phyloP scores from a whole-genome alignment of 1,139 yeast genomes.

The Yarrowia galli region DNA sequence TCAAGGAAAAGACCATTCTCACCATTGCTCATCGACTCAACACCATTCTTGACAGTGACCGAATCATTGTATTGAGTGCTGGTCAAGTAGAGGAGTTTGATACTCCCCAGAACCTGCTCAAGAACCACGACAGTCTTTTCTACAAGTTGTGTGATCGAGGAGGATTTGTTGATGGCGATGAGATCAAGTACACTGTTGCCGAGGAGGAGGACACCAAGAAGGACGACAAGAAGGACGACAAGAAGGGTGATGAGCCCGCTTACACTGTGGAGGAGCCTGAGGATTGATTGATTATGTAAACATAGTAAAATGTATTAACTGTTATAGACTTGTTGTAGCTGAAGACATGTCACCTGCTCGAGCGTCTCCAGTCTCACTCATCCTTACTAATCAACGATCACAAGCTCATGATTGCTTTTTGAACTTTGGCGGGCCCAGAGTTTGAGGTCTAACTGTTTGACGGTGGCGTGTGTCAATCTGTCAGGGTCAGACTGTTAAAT shows the following conservation, averaged over 20 bases:
- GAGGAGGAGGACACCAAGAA: neutral
- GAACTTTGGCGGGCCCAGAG: too few species aligned
- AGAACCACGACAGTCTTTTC: constrained; percentile 57
- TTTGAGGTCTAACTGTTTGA: too few species aligned
- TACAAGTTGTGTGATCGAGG: constrained; percentile 75
- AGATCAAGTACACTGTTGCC: neutral
- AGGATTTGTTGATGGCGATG: constrained; percentile 45
- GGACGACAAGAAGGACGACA: too few species aligned
- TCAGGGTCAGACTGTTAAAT: too few species aligned
- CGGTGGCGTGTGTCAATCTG: too few species aligned
- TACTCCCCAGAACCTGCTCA: constrained; percentile 60
- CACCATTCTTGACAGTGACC: constrained; percentile 81
- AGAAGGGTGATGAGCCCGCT: neutral
- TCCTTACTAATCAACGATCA: too few species aligned
- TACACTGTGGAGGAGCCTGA: constrained; percentile 8
- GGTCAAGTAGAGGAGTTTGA: constrained; percentile 78
- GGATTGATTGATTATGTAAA: neutral
- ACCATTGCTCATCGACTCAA: constrained; percentile 86
- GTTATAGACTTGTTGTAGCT: too few species aligned
- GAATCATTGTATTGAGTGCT: constrained; percentile 69
- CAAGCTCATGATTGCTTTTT: too few species aligned
- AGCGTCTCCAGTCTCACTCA: too few species aligned
- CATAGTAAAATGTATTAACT: too few species aligned
- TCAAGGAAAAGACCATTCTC: constrained; percentile 69
- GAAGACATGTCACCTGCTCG: too few species aligned